phyloP scores from a whole-genome alignment of 768 basidiomycete species.

The Lentinula guzmanii region DNA sequence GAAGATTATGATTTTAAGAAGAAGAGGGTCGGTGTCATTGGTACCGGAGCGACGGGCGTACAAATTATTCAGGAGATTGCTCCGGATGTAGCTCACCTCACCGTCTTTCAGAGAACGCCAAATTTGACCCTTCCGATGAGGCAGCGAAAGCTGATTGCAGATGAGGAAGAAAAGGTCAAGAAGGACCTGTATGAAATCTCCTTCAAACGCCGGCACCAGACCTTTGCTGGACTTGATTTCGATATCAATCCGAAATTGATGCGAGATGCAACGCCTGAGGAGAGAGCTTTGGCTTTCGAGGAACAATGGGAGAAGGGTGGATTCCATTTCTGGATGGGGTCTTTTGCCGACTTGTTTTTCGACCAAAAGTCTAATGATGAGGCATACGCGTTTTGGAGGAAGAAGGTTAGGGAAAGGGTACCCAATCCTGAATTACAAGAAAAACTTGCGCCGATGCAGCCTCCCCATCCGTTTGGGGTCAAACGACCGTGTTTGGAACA shows the following conservation, averaged over 20 bases:
- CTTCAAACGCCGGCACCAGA: not conserved
- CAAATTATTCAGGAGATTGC: conserved; percentile 10
- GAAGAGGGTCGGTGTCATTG: conserved; percentile 6
- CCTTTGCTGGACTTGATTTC: not conserved
- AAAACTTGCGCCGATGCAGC: conserved; percentile 2
- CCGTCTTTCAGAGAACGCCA: conserved; percentile 12
- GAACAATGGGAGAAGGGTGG: conserved; percentile 11
- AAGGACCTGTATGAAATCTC: not conserved
- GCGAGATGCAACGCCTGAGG: conserved; percentile 7
- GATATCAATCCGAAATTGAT: not conserved
- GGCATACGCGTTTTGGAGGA: conserved; percentile 6
- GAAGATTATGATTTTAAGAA: not conserved
- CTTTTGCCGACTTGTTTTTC: conserved; percentile 1
- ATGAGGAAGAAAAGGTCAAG: not conserved
- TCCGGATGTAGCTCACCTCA: conserved; percentile 6
- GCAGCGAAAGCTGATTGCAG: not conserved
- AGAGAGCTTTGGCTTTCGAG: conserved; percentile 8
- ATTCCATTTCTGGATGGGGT: conserved; percentile 1
- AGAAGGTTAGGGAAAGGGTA: conserved; percentile 1
- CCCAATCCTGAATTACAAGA: conserved; percentile 1
- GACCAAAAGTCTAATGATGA: conserved; percentile 1
- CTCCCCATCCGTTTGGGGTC: conserved; percentile 4
- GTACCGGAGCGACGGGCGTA: conserved; percentile 1
- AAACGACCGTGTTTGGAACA: conserved; percentile 4
- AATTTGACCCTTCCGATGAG: conserved; percentile 5